Evolutionary conservation across 192 early-diverging fungal genomes (phyloP).

Genomic region (Backusella morwellensis): DNA sequence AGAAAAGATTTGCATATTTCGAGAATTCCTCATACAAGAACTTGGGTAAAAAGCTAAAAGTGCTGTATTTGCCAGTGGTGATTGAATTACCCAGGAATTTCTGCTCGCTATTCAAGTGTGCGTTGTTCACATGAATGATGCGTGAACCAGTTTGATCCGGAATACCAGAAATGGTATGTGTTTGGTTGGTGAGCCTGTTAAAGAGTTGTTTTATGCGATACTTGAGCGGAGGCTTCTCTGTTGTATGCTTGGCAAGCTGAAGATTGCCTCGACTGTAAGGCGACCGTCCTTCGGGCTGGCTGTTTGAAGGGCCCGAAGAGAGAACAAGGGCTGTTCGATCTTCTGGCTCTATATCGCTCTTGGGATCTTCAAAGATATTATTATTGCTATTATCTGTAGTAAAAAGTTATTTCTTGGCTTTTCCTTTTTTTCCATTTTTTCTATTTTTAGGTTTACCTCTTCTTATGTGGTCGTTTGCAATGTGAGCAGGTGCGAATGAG

Average conservation of each 20-base stretch:
- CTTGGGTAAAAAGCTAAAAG: conserved; percentile 87
- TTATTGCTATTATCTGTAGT: too few relatives aligned
- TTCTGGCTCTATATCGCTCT: neutral
- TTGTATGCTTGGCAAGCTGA: neutral
- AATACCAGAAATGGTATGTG: conserved; percentile 11
- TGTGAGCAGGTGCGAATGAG: neutral
- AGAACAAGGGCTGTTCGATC: neutral
- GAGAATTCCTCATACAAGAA: conserved; percentile 97
- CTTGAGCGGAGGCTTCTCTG: neutral
- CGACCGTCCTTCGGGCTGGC: neutral
- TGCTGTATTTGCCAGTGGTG: conserved; percentile 95
- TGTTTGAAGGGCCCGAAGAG: neutral
- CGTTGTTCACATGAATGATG: conserved; percentile 89
- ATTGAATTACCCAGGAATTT: conserved; percentile 91
- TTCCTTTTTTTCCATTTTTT: neutral
- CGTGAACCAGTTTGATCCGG: conserved; percentile 41
- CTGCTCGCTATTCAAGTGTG: conserved; percentile 68
- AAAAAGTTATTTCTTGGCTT: neutral
- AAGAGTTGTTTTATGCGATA: neutral
- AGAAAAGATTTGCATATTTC: conserved; percentile 98
- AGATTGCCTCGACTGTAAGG: conserved; percentile 7
- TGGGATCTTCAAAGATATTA: conserved; percentile 10
- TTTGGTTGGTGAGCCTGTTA: neutral
- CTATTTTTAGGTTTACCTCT: neutral
- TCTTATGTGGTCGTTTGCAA: neutral